These are phyloP conservation scores for Fusarium sp. DNA, from an alignment of 2,329 filamentous ascomycete species.

Conservation along the genomic window DNA sequence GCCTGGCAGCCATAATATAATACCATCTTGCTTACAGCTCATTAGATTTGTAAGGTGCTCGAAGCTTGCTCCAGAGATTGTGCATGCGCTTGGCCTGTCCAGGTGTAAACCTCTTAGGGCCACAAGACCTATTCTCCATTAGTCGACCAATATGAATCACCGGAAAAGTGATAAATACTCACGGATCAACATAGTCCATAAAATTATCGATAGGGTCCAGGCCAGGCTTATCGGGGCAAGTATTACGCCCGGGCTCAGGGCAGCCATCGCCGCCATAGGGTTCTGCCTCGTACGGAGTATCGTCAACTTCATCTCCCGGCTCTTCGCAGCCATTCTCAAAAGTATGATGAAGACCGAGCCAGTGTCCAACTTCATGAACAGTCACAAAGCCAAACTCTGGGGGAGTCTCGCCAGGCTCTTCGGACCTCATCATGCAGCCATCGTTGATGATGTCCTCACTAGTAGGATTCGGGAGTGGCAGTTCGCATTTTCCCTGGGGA, in stretches of 20 bases:
- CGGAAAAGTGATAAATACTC: neutral
- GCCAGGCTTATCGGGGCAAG: conserved; percentile 23
- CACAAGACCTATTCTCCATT: conserved; percentile 6
- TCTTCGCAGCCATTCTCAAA: conserved; percentile 25
- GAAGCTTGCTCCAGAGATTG: conserved; percentile 24
- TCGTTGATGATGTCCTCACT: conserved; percentile 8
- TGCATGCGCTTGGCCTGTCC: conserved; percentile 29
- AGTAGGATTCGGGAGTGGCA: conserved; percentile 14
- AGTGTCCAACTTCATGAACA: conserved; percentile 26
- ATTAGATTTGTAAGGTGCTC: neutral
- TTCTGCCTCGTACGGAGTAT: conserved; percentile 18
- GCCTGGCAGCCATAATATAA: too few species aligned
- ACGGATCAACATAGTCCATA: conserved; percentile 18
- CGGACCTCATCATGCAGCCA: conserved; percentile 18
- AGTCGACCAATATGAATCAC: neutral
- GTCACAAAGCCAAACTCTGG: neutral
- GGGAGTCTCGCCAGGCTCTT: neutral
- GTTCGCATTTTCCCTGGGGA: conserved; percentile 12
- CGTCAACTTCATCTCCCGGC: conserved; percentile 23
- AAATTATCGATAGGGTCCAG: conserved; percentile 21
- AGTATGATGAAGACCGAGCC: conserved; percentile 29
- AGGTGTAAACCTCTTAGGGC: conserved; percentile 13
- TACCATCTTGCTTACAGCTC: too few species aligned
- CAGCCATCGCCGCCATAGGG: neutral
- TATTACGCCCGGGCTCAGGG: conserved; percentile 13